Conservation (phyloP, 2,329 filamentous ascomycete species). For the Pleoardoris graminearum region DNA sequence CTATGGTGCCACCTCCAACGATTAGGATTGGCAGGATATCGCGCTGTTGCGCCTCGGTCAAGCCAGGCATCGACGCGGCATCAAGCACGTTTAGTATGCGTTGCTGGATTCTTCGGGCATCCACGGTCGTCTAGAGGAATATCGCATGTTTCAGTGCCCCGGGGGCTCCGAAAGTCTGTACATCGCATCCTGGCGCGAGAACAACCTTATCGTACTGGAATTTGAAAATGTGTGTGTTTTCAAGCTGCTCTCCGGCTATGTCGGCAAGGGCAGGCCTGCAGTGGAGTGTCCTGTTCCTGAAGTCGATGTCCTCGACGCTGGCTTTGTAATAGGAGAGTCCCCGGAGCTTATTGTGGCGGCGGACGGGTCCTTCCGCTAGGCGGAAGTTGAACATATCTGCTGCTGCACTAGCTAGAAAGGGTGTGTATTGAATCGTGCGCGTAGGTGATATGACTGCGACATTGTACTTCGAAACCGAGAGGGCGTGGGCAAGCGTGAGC, state of each 20-base stretch:
- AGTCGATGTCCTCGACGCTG: slow-evolving; percentile 1
- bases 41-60: neutral
- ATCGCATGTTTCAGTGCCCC: slow-evolving; percentile 1
- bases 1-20: slow-evolving; percentile 1
- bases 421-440: slow-evolving; percentile 4
- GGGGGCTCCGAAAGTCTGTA: slow-evolving; percentile 1
- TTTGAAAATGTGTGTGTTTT: neutral
- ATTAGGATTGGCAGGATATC: neutral
- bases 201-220: slow-evolving; percentile 3
- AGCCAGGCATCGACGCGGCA: slow-evolving; percentile 1
- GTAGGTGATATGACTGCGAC: slow-evolving; percentile 1
- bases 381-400: slow-evolving; percentile 6
- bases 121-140: neutral
- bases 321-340: slow-evolving; percentile 5
- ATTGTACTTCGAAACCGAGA: slow-evolving; percentile 5
- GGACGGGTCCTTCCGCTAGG: slow-evolving; percentile 1
- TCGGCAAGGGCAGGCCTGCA: neutral
- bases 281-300: neutral
- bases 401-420: neutral
- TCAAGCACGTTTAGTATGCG: neutral
- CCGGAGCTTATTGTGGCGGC: neutral
- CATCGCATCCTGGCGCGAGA: slow-evolving; percentile 2
- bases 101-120: neutral
- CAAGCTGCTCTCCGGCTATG: neutral
- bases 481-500: slow-evolving; percentile 1